Conservation (phyloP, 306 rosid species). For the Trifolium subterraneum region DNA sequence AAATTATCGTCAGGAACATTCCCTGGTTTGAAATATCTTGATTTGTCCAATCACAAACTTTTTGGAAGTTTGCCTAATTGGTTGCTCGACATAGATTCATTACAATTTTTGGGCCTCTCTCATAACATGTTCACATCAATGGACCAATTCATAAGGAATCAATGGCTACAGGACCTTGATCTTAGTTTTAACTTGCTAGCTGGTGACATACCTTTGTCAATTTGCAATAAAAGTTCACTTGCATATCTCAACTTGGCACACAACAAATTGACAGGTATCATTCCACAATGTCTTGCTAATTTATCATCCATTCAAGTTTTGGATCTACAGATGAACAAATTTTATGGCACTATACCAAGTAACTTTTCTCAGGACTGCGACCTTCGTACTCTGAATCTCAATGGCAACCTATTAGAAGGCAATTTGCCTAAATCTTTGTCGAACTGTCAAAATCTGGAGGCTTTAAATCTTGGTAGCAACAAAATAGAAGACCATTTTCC, state of each 20-base stretch:
- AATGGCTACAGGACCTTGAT: not conserved
- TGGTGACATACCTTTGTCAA: not conserved
- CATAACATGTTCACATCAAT: constrained; percentile 30
- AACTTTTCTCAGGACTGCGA: not conserved
- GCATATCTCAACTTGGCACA: not conserved
- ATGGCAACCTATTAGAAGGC: constrained; percentile 44
- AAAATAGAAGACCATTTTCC: constrained; percentile 45
- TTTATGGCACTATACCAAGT: constrained; percentile 38
- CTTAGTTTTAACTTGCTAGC: constrained; percentile 27
- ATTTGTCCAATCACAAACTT: not conserved
- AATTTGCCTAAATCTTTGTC: constrained; percentile 39
- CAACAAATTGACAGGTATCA: constrained; percentile 18
- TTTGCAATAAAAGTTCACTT: constrained; percentile 16
- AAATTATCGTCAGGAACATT: not conserved
- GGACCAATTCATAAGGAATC: not conserved
- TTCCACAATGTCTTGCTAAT: constrained; percentile 46
- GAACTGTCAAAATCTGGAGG: not conserved
- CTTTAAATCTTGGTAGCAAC: constrained; percentile 47
- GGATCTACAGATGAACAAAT: constrained; percentile 39
- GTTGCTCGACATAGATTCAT: constrained; percentile 13
- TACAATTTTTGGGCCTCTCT: not conserved
- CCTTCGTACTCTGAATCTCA: not conserved
- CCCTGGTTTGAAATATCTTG: not conserved
- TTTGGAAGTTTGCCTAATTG: not conserved
- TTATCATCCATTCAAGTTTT: constrained; percentile 1